These are phyloP conservation scores for Rhodosporidiobolus sp. DNA, from an alignment of 768 basidiomycete species.

Conservation along the genomic window DNA sequence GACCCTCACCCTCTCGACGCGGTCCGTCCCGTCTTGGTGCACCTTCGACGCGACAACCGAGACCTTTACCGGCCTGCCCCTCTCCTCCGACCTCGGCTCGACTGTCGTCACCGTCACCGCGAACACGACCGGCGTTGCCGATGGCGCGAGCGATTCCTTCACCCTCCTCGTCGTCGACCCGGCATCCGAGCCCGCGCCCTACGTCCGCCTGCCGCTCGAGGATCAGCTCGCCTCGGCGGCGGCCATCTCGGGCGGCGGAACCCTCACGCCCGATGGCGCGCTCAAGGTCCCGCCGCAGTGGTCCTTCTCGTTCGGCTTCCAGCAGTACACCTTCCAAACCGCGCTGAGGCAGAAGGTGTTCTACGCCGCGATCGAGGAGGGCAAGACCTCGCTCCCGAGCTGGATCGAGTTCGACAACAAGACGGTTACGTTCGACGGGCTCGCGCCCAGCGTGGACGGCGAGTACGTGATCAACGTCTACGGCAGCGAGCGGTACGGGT, in stretches of 20 bases:
- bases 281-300: constrained; percentile 74
- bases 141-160: constrained; percentile 54
- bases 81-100: constrained; percentile 61
- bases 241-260: constrained; percentile 36
- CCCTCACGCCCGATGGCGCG: constrained; percentile 46
- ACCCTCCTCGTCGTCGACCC: constrained; percentile 55
- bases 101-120: constrained; percentile 64
- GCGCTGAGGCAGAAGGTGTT: constrained; percentile 53
- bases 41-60: constrained; percentile 61
- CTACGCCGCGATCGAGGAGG: constrained; percentile 63
- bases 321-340: constrained; percentile 61
- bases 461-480: constrained; percentile 60
- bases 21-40: constrained; percentile 73
- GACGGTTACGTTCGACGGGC: constrained; percentile 72
- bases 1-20: constrained; percentile 48
- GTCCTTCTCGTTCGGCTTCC: constrained; percentile 87
- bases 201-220: constrained; percentile 42
- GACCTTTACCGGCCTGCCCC: constrained; percentile 70
- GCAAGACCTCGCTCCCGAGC: constrained; percentile 67
- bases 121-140: constrained; percentile 52
- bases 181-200: constrained; percentile 58
- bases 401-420: constrained; percentile 72
- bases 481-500: constrained; percentile 71
- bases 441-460: constrained; percentile 57
- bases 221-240: constrained; percentile 50